A percentile compares a stretch with the other conserved stretches of the same genome.
These are phyloP conservation scores for Inga leiocalycina DNA, from an alignment of 306 rosid species.

Conservation along the genomic window DNA sequence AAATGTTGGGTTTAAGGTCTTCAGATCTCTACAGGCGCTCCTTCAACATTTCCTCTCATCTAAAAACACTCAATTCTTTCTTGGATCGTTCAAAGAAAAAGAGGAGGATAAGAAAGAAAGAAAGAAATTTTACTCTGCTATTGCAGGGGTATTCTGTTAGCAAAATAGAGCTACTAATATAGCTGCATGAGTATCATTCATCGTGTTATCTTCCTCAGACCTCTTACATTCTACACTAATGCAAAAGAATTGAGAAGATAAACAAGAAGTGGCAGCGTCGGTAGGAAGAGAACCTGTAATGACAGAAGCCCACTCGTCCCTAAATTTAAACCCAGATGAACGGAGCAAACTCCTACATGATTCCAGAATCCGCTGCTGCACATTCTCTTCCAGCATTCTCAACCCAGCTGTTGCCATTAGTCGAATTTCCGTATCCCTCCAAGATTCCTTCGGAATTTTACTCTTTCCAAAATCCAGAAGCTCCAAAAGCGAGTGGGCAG, in stretches of 20 bases:
- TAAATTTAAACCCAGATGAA: slow-evolving; percentile 69
- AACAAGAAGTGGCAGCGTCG: background rate
- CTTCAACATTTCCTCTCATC: slow-evolving; percentile 17
- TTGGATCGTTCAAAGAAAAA: background rate
- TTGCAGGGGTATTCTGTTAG: background rate
- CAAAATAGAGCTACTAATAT: background rate
- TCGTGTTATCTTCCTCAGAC: background rate
- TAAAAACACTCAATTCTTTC: background rate
- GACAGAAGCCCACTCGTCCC: slow-evolving; percentile 88
- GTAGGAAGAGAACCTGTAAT: slow-evolving; percentile 60
- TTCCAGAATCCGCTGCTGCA: slow-evolving; percentile 61
- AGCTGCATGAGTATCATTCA: background rate
- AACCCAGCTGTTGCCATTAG: slow-evolving; percentile 98
- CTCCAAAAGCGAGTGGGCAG: slow-evolving; percentile 61
- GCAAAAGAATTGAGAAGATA: background rate
- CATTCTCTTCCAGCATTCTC: slow-evolving; percentile 55
- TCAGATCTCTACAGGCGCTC: slow-evolving; percentile 1
- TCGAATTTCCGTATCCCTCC: slow-evolving; percentile 79
- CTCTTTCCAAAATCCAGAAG: slow-evolving; percentile 72
- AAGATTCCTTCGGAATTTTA: slow-evolving; percentile 60
- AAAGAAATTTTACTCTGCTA: background rate
- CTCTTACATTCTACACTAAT: background rate
- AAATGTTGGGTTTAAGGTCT: background rate
- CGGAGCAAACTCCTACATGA: slow-evolving; percentile 65
- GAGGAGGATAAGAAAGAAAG: background rate